phyloP scores from a whole-genome alignment of 768 basidiomycete genomes.

The Royoungia palumana region DNA sequence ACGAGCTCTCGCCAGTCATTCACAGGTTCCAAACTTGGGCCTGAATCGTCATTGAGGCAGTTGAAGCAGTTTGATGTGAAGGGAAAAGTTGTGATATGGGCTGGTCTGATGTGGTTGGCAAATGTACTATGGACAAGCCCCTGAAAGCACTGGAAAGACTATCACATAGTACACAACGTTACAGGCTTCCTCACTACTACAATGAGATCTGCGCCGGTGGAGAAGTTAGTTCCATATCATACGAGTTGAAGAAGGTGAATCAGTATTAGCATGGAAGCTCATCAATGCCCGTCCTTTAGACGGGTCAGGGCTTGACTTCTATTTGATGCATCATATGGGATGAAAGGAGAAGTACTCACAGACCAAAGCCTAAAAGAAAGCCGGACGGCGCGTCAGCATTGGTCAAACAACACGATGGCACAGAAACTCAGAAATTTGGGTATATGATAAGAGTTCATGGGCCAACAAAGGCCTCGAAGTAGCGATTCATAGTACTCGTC shows the following conservation, averaged over 20 bases:
- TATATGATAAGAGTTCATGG: conserved; percentile 72
- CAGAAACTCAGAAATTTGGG: conserved; percentile 83
- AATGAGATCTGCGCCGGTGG: conserved; percentile 7
- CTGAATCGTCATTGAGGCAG: conserved; percentile 28
- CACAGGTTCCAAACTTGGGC: conserved; percentile 30
- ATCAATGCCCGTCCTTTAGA: conserved; percentile 72
- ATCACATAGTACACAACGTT: conserved; percentile 2
- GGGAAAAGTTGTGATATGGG: conserved; percentile 39
- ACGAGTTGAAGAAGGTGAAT: conserved; percentile 15
- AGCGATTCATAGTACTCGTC: conserved; percentile 84
- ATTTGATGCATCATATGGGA: conserved; percentile 60
- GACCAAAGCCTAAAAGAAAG: neutral
- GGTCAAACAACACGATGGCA: neutral
- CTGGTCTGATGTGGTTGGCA: conserved; percentile 57
- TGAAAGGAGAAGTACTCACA: conserved; percentile 35
- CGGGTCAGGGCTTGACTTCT: conserved; percentile 91
- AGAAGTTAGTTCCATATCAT: conserved; percentile 13
- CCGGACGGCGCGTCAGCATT: conserved; percentile 17
- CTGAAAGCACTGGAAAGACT: conserved; percentile 1
- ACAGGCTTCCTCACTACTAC: neutral
- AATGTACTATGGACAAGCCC: conserved; percentile 57
- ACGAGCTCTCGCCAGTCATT: conserved; percentile 19
- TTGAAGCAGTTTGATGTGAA: conserved; percentile 40
- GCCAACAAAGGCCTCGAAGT: conserved; percentile 67
- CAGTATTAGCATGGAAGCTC: conserved; percentile 94